Evolutionary conservation across 306 rosid genomes (phyloP), one percentile per base, ranked within the genome.

Genomic region (Quercus gilva): DNA sequence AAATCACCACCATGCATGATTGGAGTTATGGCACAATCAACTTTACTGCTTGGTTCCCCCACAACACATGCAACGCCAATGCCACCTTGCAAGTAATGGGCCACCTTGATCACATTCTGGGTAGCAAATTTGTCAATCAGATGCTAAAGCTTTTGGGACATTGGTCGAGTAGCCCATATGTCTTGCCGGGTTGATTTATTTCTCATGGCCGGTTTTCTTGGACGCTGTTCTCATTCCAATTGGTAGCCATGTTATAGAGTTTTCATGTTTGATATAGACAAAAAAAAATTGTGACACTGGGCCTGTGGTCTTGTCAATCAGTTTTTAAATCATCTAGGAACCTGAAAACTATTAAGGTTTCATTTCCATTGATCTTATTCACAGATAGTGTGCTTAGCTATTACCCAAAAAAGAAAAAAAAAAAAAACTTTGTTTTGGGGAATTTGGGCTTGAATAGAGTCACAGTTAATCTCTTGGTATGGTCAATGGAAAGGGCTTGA

Each of bases 81-180:
- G 17, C 17, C 18, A 35, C 72, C 64, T 1, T n/a, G 43, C 14
- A 37, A 4, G 49, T 58, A 69, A 29, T 57, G 80, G 84, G 80
- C 67, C 76, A 33, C 23, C 49, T 80, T 0, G 61, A 21, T 5
- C 26, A n/a, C 64, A 21, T 45, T 69, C 64, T 20, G 57, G 64
- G 84, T 29, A 12, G 69, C 80, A 81, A 51, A 18, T 59, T 49
- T 49, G 26, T 58, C 80, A 49, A 69, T 33, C 49, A 21, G 14
- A 57, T 18, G 20, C 19, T 12, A 33, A 79, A 64, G 19, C 29
- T 74, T 19, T 13, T 35, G 33, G 51, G 45, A 45, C 9, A 17
- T 52, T 64, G 79, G 82, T 60, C 73, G 37, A 60, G 41, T 60
- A 20, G 68, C 11, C 53, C 11, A 56, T 8, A 41, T 43, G 26